Base-by-base conservation (phyloP, 177 flowering plant species). In the Vitis hybrid region DNA sequence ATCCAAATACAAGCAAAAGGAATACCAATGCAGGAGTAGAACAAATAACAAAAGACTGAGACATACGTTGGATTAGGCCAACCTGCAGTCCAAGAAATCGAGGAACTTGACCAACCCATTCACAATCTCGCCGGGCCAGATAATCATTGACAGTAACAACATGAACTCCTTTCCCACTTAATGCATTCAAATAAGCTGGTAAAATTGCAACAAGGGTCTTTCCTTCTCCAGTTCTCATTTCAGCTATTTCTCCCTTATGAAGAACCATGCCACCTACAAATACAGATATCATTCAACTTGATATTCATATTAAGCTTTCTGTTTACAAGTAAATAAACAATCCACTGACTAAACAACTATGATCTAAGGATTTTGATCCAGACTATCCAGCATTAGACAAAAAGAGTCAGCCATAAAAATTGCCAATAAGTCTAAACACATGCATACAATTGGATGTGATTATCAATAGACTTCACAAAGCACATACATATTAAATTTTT, bases 101-200 rank as follows among this genome's bases (percentile, higher is more conserved):
- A 3, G 97, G 96, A 83, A 95, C 97, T 84, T 93, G 99, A 76
- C 98, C 99, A 78, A 95, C 99, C 99, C 99, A 95, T 79, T 95
- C 99, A 78, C 97, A 93, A 78, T 95, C 99, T 66, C 99, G 82
- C 32, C 99, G 86, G 2, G 99, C 99, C 70, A 95, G 82, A 86
- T 95, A 95, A 82, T 95, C 99, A 83, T 95, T 95, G 45, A 95
- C 99, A 56, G 99, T 95, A 73, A 95, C 97, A 75, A 90, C 86
- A 81, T 95, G 96, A 65, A 95, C 98, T 60, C 99, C 99, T 78
- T 91, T 89, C 23, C 98, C 97, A 74, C 83, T 85, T 68, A 95
- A 73, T 59, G 99, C 99, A 83, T 95, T 95, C 79, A 95, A 80
- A 79, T 86, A 95, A 78, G 99, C 98, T 60, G 99, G 99, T 70